Base-by-base conservation (phyloP, 2,329 filamentous ascomycete genomes). In the Mycosphaerella arachidis region DNA sequence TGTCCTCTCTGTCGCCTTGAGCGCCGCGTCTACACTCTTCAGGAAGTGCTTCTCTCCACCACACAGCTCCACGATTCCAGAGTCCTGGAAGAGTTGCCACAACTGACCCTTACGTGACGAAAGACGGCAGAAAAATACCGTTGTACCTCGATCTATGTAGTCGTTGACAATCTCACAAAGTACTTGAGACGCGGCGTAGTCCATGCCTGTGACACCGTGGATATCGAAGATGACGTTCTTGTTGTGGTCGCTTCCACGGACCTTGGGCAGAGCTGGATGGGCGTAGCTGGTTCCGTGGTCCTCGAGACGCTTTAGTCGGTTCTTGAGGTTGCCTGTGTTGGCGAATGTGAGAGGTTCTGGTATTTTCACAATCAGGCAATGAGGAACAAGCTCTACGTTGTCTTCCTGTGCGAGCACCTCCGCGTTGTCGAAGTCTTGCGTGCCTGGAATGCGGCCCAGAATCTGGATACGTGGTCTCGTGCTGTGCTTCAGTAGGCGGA, bases 391-490 rank as follows among this genome's bases (percentile, higher is more conserved):
- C 73, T 97, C 93, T 3, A 97, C 81, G 30, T 66, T 57, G 12
- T 56, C 62, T 18, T 65, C 65, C 40, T 63, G 63, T 1, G 63
- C 64, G 35, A 69, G 66, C 0, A 87, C 70, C 68, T 88, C 92
- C 1, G 92, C 92, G 68, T 95, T 96, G 65, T 93, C 90, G 70
- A 96, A 97, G 5, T 85, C 86, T 0, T 74, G 74, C 0, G 90
- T 95, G 10, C 90, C 91, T 0, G 90, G 89, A 1, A 96, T 86
- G 58, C 93, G 90, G 37, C 94, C 94, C 0, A 99, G 81, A 72
- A 99, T 99, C 75, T 97, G 92, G 64, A 99, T 99, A 33, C 94
- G 89, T 6, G 94, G 92, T 13, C 93, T 87, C 0, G 94, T 97
- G 48, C 89, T 87, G 77, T 97, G 92, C 58, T 89, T 87, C 72